phyloP scores from a whole-genome alignment of 257 asterid species.

The Galeopsis tetrahit region DNA sequence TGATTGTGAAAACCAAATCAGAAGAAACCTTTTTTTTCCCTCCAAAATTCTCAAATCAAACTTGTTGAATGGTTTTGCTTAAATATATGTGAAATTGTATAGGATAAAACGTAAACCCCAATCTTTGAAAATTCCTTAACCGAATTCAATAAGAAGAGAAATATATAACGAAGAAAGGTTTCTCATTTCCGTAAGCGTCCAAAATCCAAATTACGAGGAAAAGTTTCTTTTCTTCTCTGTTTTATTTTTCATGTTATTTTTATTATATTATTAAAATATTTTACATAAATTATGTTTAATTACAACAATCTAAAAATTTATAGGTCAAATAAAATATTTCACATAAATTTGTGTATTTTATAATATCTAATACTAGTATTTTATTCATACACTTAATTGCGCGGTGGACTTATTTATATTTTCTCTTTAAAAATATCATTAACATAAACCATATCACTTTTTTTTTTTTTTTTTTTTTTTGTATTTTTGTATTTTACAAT shows the following conservation, averaged over 20 bases:
- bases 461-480: no score
- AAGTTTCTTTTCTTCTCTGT: neutral
- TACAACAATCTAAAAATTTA: no score
- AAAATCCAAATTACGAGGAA: neutral
- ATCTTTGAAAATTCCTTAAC: conserved; percentile 25
- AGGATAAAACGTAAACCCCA: conserved; percentile 27
- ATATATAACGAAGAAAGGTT: neutral
- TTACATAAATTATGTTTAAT: no score
- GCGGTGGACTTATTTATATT: no score
- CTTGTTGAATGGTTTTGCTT: neutral
- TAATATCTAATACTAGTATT: no score
- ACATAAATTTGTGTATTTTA: no score
- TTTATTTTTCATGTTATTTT: neutral
- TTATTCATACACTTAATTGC: no score
- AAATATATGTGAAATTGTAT: neutral
- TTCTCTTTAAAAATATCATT: no score
- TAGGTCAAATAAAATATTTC: no score
- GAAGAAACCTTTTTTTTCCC: neutral
- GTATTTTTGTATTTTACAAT: no score
- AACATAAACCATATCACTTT: no score
- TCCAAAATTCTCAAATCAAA: neutral
- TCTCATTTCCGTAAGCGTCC: neutral
- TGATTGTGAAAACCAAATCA: neutral
- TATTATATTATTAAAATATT: neutral
- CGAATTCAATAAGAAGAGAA: neutral